phyloP scores from a whole-genome alignment of 257 asterid genomes.

The Echites panduratus region DNA sequence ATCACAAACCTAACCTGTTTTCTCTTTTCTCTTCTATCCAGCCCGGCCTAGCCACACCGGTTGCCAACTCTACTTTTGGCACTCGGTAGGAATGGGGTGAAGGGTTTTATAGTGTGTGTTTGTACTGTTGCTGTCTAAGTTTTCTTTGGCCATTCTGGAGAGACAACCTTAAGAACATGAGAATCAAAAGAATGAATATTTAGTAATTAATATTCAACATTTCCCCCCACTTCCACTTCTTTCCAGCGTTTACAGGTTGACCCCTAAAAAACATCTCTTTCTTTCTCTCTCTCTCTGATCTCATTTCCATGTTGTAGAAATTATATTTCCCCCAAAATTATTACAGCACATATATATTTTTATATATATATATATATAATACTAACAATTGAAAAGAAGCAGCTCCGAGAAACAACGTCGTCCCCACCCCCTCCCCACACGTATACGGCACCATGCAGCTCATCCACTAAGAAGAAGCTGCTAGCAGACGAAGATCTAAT shows the following conservation, averaged over 20 bases:
- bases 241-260: constrained; percentile 36
- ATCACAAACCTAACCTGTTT: no score
- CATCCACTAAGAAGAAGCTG: constrained; percentile 27
- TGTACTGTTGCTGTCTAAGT: constrained; percentile 2
- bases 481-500: neutral
- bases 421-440: constrained; percentile 1
- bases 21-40: no score
- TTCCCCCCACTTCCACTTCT: constrained; percentile 17
- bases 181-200: no score
- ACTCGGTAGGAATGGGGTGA: neutral
- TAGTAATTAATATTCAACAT: neutral
- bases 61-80: no score
- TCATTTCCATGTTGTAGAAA: no score
- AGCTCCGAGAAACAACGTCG: constrained; percentile 2
- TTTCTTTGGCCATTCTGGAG: constrained; percentile 10
- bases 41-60: no score
- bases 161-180: constrained; percentile 16
- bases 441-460: constrained; percentile 42
- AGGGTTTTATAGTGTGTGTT: constrained; percentile 8
- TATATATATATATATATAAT: no score
- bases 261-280: constrained; percentile 8
- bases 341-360: neutral
- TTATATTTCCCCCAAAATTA: neutral
- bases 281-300: no score
- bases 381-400: neutral